These are phyloP conservation scores for Fusarium sublunatum DNA, from an alignment of 2,329 filamentous ascomycete species.

Conservation along the genomic window DNA sequence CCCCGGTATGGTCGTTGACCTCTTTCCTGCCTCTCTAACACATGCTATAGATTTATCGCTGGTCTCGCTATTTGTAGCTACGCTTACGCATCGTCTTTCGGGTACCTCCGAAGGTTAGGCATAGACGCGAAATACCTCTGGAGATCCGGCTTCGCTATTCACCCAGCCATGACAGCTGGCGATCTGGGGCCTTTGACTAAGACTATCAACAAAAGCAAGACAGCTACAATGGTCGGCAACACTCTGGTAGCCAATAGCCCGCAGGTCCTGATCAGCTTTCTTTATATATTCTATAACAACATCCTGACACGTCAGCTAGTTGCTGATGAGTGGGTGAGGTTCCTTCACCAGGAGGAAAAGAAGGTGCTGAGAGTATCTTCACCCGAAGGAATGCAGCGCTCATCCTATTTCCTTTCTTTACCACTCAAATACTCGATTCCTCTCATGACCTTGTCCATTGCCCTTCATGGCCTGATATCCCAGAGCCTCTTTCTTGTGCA, in stretches of 20 bases:
- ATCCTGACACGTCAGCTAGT: conserved; percentile 1
- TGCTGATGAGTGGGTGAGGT: conserved; percentile 7
- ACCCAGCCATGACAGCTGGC: neutral
- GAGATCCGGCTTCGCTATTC: neutral
- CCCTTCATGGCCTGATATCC: too few species aligned
- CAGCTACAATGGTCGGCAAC: neutral
- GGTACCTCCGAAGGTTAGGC: neutral
- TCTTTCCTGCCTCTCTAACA: neutral
- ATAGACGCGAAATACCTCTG: neutral
- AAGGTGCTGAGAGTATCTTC: too few species aligned
- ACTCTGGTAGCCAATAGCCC: neutral
- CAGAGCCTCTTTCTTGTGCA: too few species aligned
- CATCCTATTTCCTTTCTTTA: too few species aligned
- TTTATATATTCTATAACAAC: conserved; percentile 4
- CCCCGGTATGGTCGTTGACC: neutral
- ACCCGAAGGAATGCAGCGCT: too few species aligned
- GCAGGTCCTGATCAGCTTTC: neutral
- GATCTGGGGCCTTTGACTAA: neutral
- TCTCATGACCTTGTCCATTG: too few species aligned
- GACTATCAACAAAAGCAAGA: neutral
- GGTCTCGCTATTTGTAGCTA: neutral
- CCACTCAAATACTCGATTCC: too few species aligned
- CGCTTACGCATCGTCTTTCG: neutral
- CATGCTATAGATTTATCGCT: neutral
- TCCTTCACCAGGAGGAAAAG: too few species aligned